Evolutionary conservation across 2,329 filamentous ascomycete genomes (phyloP).

Genomic region (Penicillium rolfsii): DNA sequence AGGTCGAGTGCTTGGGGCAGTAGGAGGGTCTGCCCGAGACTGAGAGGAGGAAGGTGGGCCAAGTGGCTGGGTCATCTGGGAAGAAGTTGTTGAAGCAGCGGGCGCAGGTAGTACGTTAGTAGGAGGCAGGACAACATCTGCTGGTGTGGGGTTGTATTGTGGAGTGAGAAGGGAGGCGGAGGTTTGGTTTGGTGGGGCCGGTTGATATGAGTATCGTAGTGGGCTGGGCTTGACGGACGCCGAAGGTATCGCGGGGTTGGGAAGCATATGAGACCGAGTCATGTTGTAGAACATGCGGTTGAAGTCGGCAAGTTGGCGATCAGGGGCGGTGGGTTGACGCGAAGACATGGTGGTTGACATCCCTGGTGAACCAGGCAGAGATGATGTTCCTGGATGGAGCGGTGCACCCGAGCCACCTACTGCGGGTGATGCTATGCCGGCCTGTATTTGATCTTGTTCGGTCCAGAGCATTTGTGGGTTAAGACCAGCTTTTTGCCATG

Average conservation of each 20-base stretch:
- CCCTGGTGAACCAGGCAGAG: slow-evolving; percentile 14
- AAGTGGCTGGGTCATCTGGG: slow-evolving; percentile 14
- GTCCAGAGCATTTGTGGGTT: slow-evolving; percentile 53
- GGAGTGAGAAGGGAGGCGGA: slow-evolving; percentile 18
- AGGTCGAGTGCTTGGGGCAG: slow-evolving; percentile 12
- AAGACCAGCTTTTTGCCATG: slow-evolving; percentile 54
- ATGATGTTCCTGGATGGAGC: slow-evolving; percentile 15
- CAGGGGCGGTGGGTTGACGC: slow-evolving; percentile 9
- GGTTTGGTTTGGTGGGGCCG: slow-evolving; percentile 20
- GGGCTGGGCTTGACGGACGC: slow-evolving; percentile 28
- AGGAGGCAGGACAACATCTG: slow-evolving; percentile 9
- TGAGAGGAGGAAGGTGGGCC: slow-evolving; percentile 7
- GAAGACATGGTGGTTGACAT: not conserved
- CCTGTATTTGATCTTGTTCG: slow-evolving; percentile 49
- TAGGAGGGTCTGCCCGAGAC: slow-evolving; percentile 9
- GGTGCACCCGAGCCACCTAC: slow-evolving; percentile 20
- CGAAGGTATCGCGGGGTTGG: slow-evolving; percentile 25
- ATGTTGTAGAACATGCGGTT: slow-evolving; percentile 42
- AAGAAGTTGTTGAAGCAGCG: slow-evolving; percentile 20
- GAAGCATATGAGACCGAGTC: slow-evolving; percentile 37
- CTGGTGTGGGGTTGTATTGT: slow-evolving; percentile 19
- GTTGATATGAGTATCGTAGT: slow-evolving; percentile 29
- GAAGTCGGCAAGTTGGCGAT: slow-evolving; percentile 36
- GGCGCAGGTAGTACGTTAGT: slow-evolving; percentile 10
- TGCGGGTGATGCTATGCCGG: slow-evolving; percentile 34